phyloP scores from a whole-genome alignment of 2,329 filamentous ascomycete genomes.

The Chaetoscypha palmicola region DNA sequence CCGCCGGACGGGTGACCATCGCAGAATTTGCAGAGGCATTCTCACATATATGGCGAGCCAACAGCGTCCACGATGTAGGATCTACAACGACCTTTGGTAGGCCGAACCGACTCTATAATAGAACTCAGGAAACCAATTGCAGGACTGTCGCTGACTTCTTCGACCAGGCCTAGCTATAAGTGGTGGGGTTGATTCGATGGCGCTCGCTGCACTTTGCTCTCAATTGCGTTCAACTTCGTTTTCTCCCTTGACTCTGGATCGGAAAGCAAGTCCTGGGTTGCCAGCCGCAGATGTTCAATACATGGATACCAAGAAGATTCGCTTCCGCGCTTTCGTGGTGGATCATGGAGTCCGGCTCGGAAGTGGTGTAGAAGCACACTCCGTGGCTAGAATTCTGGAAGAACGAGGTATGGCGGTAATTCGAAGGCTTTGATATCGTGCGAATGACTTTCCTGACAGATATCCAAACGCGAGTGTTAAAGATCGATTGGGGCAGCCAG shows the following conservation, averaged over 20 bases:
- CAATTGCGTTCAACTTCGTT: constrained; percentile 24
- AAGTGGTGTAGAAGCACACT: constrained; percentile 45
- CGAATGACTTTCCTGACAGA: constrained; percentile 17
- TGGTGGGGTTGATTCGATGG: constrained; percentile 97
- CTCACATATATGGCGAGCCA: no score
- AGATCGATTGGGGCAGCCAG: constrained; percentile 45
- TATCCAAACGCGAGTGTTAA: constrained; percentile 25
- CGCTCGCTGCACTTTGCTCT: constrained; percentile 68
- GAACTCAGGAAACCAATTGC: no score
- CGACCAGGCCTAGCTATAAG: constrained; percentile 69
- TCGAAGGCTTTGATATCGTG: neutral
- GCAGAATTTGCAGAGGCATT: no score
- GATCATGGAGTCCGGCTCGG: constrained; percentile 51
- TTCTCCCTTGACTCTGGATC: neutral
- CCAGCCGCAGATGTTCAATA: no score
- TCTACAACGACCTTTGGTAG: neutral
- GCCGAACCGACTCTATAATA: neutral
- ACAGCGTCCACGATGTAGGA: no score
- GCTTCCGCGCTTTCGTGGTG: constrained; percentile 44
- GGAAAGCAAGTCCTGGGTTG: constrained; percentile 6
- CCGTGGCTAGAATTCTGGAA: constrained; percentile 35
- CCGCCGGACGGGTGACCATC: no score
- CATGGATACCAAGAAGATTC: constrained; percentile 36
- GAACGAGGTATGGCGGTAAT: constrained; percentile 15
- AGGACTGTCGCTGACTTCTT: neutral